A percentile compares a stretch with the other conserved stretches of the same genome.
Conservation (phyloP, 345 rosid species). For the Citrus cavaleriei region DNA sequence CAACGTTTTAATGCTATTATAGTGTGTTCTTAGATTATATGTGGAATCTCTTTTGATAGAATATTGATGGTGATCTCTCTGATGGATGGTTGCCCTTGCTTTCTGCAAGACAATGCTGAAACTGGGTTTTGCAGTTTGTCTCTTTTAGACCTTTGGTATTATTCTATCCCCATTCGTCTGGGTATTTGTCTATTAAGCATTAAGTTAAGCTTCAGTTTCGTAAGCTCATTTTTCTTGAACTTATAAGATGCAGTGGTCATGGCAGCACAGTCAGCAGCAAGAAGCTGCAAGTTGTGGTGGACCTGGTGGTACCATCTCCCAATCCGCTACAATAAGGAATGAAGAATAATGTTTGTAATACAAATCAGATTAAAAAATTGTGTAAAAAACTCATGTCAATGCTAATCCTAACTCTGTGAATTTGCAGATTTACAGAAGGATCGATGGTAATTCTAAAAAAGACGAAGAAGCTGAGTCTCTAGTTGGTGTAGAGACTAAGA, state of each 20-base stretch:
- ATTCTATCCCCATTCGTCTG: not conserved
- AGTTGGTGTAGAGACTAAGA: not conserved
- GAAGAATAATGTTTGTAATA: not conserved
- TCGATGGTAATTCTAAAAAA: not conserved
- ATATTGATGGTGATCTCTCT: not conserved
- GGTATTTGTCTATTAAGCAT: not conserved
- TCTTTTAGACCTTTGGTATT: not conserved
- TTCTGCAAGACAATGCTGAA: not conserved
- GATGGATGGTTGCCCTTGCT: not conserved
- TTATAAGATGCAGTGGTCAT: slow-evolving; percentile 18
- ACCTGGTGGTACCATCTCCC: not conserved
- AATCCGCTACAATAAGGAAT: not conserved
- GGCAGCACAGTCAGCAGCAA: slow-evolving; percentile 12
- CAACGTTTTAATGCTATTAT: not conserved
- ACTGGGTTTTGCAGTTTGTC: not conserved
- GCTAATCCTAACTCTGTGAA: slow-evolving; percentile 3
- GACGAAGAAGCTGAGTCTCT: slow-evolving; percentile 10
- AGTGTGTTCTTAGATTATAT: not conserved
- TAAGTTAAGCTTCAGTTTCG: not conserved
- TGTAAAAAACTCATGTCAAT: not conserved
- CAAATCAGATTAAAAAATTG: not conserved
- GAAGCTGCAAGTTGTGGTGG: slow-evolving; percentile 18
- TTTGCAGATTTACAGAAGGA: slow-evolving; percentile 15
- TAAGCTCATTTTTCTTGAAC: not conserved
- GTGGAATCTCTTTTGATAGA: not conserved